A percentile compares a stretch with the other conserved stretches of the same genome.
Evolutionary conservation across 352 stramenopile genomes (phyloP).

Genomic region (Phytophthora ramorum): DNA sequence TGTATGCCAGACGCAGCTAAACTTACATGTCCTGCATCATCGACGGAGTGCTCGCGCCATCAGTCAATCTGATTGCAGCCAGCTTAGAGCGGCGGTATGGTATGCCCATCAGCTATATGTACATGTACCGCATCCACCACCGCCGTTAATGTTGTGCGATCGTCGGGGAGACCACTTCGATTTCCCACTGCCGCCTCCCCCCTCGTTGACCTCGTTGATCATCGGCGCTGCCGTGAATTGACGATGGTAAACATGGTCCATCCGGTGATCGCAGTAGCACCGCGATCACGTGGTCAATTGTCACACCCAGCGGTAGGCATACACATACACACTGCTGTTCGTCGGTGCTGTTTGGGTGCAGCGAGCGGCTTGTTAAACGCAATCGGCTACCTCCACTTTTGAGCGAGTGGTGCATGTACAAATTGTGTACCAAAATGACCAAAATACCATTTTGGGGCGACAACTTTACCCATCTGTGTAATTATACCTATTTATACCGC

Average conservation of each 20-base stretch:
- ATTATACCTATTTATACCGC: too few species aligned
- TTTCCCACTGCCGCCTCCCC: neutral
- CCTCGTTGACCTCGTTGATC: conserved; percentile 6
- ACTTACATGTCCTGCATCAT: neutral
- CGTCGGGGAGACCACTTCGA: conserved; percentile 10
- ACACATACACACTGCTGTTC: too few species aligned
- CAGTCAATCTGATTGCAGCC: conserved; percentile 19
- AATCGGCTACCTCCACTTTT: neutral
- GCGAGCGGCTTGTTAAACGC: neutral
- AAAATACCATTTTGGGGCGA: neutral
- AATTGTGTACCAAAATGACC: too few species aligned
- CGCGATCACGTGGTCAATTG: conserved; percentile 17
- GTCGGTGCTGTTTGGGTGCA: neutral
- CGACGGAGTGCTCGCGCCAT: neutral
- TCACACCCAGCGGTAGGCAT: conserved; percentile 1
- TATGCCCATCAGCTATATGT: neutral
- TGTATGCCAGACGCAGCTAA: neutral
- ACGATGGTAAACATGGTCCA: conserved; percentile 23
- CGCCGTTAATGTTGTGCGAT: conserved; percentile 22
- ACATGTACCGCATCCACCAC: neutral
- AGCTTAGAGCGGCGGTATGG: neutral
- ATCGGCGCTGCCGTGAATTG: conserved; percentile 2
- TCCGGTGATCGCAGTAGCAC: conserved; percentile 27
- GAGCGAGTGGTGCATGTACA: neutral
- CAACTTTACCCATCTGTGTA: too few species aligned